Evolutionary conservation across 345 rosid species (phyloP), one percentile per base, ranked within the genome.

Genomic region (Citrus cavaleriei): DNA sequence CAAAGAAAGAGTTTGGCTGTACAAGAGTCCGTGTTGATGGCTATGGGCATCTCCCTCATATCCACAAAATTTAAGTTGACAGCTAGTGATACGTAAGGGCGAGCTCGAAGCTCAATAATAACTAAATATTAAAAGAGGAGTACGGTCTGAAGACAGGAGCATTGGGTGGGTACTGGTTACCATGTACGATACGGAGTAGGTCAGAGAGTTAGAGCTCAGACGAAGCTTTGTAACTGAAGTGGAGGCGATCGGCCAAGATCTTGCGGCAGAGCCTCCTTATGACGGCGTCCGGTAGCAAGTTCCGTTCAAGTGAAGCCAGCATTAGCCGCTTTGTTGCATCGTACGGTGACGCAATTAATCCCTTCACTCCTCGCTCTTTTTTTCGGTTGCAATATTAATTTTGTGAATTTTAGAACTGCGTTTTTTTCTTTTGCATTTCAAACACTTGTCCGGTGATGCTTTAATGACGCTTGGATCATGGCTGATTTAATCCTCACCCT

Each of bases 11-110:
- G 38, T 35, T 90, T 8, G 98, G 93, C n/a, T 93, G 76, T 67
- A 91, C 95, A 68, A 90, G 93, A 83, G 91, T 91, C 93, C 0
- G 97, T 89, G 46, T 83, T 77, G 84, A 92, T 77, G 4, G 98
- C 95, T 38, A 92, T 90, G 14, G 97, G 96, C 97, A 93, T 92
- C 80, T 93, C 89, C 77, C 76, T 87, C 7, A 91, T 6, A 14
- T 28, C 10, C 24, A 35, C 54, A 12, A 37, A 27, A 24, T 18
- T 16, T 0, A 66, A 21, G 70, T 66, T 66, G 21, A 35, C 3
- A 5, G 24, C 1, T 42, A 2, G 49, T 42, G 14, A 42, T 5
- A 42, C 14, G 10, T 10, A 42, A 42, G 49, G 14, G 12, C 46
- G 46, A 40, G 46, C 46, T 9, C 3, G 13, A 10, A 9, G 13